phyloP scores from a whole-genome alignment of 2,329 filamentous ascomycete genomes.

The Xylaria sp. region DNA sequence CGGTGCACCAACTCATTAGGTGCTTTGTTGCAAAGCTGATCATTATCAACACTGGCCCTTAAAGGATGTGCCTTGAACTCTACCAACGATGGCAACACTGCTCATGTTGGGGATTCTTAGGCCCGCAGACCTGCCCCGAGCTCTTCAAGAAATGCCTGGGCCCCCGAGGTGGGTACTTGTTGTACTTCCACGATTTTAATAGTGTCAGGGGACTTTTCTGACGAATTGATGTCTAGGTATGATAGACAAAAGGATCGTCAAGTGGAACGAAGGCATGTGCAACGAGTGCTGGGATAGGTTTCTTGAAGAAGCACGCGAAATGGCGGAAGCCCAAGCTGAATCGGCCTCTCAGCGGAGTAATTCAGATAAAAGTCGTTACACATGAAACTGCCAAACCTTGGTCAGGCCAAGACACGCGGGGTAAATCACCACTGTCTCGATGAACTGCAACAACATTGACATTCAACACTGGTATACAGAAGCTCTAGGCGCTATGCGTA shows the following conservation, averaged over 20 bases:
- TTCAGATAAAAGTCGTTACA: constrained; percentile 1
- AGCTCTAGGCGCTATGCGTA: background rate
- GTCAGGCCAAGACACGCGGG: background rate
- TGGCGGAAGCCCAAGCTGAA: constrained; percentile 42
- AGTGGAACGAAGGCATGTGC: constrained; percentile 51
- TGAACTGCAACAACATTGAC: background rate
- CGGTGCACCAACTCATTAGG: background rate
- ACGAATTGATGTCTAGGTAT: constrained; percentile 6
- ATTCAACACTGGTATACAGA: background rate
- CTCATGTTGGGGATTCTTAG: constrained; percentile 49
- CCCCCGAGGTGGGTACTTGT: constrained; percentile 45
- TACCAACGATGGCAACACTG: constrained; percentile 50
- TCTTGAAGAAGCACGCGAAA: constrained; percentile 48
- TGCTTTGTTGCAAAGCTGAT: background rate
- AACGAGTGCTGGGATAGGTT: constrained; percentile 50
- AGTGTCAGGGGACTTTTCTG: background rate
- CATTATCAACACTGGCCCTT: background rate
- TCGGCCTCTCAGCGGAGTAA: constrained; percentile 15
- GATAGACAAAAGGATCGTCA: constrained; percentile 47
- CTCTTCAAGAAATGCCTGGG: constrained; percentile 50
- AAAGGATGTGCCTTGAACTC: constrained; percentile 49
- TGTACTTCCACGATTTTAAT: background rate
- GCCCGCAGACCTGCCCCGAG: constrained; percentile 46
- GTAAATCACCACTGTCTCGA: background rate
- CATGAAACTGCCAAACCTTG: background rate